Evolutionary conservation across 768 basidiomycete species (phyloP), one percentile per base, ranked within the genome.

Genomic region (Suillus weaverae): DNA sequence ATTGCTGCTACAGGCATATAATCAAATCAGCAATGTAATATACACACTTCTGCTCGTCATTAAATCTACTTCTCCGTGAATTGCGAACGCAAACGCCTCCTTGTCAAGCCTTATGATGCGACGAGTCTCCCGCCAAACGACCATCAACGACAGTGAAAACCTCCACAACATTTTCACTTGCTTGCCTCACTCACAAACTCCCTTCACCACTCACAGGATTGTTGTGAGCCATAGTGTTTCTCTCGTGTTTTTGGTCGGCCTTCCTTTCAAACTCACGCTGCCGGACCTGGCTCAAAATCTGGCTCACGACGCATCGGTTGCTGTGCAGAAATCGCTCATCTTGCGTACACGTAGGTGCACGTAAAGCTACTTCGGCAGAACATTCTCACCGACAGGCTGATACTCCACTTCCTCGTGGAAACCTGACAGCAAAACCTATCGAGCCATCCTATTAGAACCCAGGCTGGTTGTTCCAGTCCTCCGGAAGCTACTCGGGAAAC

Each of bases 371-470:
- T 60, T 22, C 16, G 11, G n/a, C 56, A 18, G n/a, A 59, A 50
- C 8, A 43, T 35, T 48, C 5, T 61, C 33, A 22, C 5, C 38
- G 13, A 18, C 16, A 38, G 33, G 55, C 22, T 54, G n/a, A n/a
- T 10, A 46, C 39, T 50, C 33, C 30, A 61, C 59, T n/a, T 44
- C 26, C 39, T 53, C n/a, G 18, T 30, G 20, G 36, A 26, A 9
- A 36, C 11, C 16, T 54, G 50, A 22, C 69, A 93, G 92, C 36
- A 86, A 85, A 71, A 93, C 92, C 5, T 93, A 90, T 69, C 85
- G 92, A 7, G 89, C 92, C 0, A 83, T 94, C 0, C 77, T 94
- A 26, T 93, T 91, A 4, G 90, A 91, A 70, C 91, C 93, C 0
- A 84, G 73, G 54, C 73, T 92, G 13, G 81, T 93, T 9, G 73